Conservation (phyloP, 805 yeast species). For the Torulaspora microellipsoides region DNA sequence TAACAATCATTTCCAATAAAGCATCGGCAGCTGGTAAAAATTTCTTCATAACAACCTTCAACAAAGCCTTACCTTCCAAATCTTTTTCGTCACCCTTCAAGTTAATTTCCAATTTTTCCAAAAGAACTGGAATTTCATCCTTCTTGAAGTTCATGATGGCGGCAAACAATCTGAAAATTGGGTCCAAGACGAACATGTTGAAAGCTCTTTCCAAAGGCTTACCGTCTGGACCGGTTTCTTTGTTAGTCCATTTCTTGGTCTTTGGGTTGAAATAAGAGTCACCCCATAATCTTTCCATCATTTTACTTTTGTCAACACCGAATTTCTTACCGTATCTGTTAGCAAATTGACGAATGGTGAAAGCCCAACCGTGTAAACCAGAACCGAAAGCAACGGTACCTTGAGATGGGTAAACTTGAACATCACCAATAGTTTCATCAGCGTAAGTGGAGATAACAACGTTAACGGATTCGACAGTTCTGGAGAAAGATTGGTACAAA, state of each 20-base stretch:
- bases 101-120: conserved; percentile 89
- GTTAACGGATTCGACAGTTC: conserved; percentile 99
- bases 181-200: conserved; percentile 98
- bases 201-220: conserved; percentile 96
- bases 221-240: conserved; percentile 93
- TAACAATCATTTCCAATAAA: conserved; percentile 95
- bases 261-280: conserved; percentile 99
- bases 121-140: conserved; percentile 88
- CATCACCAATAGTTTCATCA: conserved; percentile 88
- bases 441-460: conserved; percentile 94
- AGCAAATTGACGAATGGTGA: conserved; percentile 99
- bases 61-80: conserved; percentile 96
- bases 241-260: conserved; percentile 99
- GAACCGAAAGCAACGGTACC: conserved; percentile 99
- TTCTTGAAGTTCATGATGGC: conserved; percentile 99
- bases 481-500: conserved; percentile 94
- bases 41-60: conserved; percentile 98
- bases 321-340: conserved; percentile 97
- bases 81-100: conserved; percentile 97
- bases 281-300: conserved; percentile 99
- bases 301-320: conserved; percentile 96
- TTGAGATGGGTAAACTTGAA: conserved; percentile 96
- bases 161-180: conserved; percentile 95
- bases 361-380: conserved; percentile 99
- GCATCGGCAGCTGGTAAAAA: conserved; percentile 99